These are phyloP conservation scores for Apiospora kogelbergensis DNA, from an alignment of 2,329 filamentous ascomycete species.

Conservation along the genomic window DNA sequence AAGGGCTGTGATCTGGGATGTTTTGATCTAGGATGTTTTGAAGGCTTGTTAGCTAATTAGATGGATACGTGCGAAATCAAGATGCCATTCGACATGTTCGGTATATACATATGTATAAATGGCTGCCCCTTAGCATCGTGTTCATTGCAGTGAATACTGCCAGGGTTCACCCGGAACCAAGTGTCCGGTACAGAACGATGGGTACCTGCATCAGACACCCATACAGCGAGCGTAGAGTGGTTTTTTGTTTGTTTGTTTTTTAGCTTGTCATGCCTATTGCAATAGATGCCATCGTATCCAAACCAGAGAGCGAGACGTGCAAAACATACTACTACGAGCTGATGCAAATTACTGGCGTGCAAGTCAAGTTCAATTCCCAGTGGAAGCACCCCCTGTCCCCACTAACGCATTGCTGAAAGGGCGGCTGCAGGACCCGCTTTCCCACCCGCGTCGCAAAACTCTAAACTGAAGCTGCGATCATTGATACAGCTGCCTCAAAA, in stretches of 20 bases:
- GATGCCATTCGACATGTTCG: not conserved
- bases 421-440: not conserved
- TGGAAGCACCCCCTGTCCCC: not conserved
- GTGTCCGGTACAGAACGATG: not conserved
- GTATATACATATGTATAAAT: not conserved
- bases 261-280: not conserved
- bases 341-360: too few species aligned
- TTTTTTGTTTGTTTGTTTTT: too few species aligned
- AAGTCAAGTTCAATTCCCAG: too few species aligned
- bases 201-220: not conserved
- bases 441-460: slow-evolving; percentile 7
- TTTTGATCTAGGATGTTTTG: not conserved
- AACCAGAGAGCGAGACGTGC: too few species aligned
- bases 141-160: too few species aligned
- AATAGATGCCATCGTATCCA: too few species aligned
- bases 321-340: too few species aligned
- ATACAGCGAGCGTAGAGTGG: too few species aligned
- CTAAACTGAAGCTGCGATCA: slow-evolving; percentile 3
- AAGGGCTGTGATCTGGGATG: not conserved
- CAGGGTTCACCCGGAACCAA: slow-evolving; percentile 3
- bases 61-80: not conserved
- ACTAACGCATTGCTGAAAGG: not conserved
- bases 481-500: not conserved
- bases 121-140: not conserved
- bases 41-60: not conserved